phyloP scores from a whole-genome alignment of 2,329 filamentous ascomycete species.

The Pseudocercospora vitis region DNA sequence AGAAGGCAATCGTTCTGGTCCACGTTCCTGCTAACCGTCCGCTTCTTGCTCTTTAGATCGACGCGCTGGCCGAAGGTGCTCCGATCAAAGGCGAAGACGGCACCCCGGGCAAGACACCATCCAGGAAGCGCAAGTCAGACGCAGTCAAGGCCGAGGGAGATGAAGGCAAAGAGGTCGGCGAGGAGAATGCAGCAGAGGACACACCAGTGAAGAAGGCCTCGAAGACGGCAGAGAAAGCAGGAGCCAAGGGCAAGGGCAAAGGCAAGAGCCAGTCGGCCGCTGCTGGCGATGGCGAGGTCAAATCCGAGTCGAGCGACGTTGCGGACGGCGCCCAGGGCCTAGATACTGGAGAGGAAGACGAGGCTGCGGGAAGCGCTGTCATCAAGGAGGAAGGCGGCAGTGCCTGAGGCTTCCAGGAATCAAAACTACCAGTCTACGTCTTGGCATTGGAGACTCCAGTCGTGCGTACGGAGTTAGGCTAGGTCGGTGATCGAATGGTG shows the following conservation, averaged over 20 bases:
- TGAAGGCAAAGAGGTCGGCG: constrained; percentile 21
- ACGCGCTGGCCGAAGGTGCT: constrained; percentile 2
- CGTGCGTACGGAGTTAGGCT: too few relatives aligned
- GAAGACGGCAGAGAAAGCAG: constrained; percentile 39
- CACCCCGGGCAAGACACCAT: neutral
- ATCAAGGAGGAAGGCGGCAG: neutral
- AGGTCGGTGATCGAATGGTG: too few relatives aligned
- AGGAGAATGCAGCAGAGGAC: constrained; percentile 7
- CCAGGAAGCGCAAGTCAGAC: constrained; percentile 14
- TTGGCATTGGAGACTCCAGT: neutral
- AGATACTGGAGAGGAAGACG: neutral
- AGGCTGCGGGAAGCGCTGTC: neutral
- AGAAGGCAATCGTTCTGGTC: too few relatives aligned
- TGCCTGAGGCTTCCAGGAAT: neutral
- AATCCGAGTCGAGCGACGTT: neutral
- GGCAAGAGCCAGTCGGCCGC: too few relatives aligned
- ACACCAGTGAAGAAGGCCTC: constrained; percentile 36
- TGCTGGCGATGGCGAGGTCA: neutral
- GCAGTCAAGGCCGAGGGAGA: constrained; percentile 19
- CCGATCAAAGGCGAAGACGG: neutral
- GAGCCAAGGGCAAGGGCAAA: constrained; percentile 17
- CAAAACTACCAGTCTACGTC: neutral
- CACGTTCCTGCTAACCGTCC: neutral
- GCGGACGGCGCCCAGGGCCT: neutral
- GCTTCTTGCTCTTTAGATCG: too few relatives aligned